These are phyloP conservation scores for Backusella tarrabulga DNA, from an alignment of 192 early-diverging fungal genomes.

Conservation along the genomic window DNA sequence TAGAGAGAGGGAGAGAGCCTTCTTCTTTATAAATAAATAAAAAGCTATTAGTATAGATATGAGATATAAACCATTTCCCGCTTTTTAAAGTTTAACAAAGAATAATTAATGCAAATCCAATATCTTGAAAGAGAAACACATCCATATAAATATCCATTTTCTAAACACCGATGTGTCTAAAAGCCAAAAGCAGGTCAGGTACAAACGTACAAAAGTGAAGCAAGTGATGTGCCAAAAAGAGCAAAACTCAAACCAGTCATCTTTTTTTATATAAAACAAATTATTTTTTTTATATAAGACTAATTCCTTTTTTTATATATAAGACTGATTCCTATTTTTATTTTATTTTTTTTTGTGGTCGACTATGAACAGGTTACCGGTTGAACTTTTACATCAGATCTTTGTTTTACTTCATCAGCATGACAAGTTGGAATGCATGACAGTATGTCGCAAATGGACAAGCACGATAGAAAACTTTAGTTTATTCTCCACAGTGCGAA, in stretches of 20 bases:
- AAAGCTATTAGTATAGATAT: too few species aligned
- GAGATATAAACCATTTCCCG: too few species aligned
- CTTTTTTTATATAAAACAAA: background rate
- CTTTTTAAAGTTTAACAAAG: too few species aligned
- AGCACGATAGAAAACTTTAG: background rate
- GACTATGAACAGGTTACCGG: background rate
- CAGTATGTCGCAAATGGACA: background rate
- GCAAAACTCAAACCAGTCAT: background rate
- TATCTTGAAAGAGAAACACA: too few species aligned
- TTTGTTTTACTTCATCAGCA: background rate
- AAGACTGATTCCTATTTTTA: too few species aligned
- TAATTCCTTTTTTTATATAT: background rate
- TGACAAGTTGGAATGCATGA: constrained; percentile 7
- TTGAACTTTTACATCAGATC: background rate
- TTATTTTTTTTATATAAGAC: background rate
- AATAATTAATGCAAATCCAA: too few species aligned
- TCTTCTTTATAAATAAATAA: too few species aligned
- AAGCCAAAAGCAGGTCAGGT: too few species aligned
- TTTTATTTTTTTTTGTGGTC: background rate
- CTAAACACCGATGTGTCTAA: background rate
- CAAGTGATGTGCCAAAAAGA: background rate
- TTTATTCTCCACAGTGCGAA: background rate
- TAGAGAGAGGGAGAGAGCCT: too few species aligned
- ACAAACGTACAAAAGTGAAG: background rate
- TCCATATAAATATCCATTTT: too few species aligned